Conservation (phyloP, 805 yeast genomes). For the Candida andamanensis region DNA sequence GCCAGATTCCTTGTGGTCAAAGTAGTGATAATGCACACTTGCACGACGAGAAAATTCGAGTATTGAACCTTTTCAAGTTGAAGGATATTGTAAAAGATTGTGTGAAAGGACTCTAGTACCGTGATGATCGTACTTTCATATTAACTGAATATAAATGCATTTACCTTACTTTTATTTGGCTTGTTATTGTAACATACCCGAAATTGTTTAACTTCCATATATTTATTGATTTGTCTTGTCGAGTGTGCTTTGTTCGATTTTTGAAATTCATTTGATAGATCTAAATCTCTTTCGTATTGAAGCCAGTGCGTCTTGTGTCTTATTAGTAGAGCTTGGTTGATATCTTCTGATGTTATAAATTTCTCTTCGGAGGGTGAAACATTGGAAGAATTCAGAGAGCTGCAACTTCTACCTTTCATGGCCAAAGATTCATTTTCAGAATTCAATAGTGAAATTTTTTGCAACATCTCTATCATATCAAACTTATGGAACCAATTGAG, state of each 20-base stretch:
- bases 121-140: background rate
- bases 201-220: constrained; percentile 8
- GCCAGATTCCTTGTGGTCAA: constrained; percentile 96
- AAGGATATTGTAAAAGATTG: constrained; percentile 57
- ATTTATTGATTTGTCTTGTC: constrained; percentile 18
- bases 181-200: constrained; percentile 24
- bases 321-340: constrained; percentile 1
- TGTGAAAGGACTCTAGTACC: constrained; percentile 27
- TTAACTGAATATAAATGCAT: constrained; percentile 3
- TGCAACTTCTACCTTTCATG: background rate
- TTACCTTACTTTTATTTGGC: constrained; percentile 6
- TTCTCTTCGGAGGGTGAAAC: background rate
- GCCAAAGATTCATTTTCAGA: constrained; percentile 1
- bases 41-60: constrained; percentile 77
- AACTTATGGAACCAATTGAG: constrained; percentile 11
- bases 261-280: constrained; percentile 9
- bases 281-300: constrained; percentile 27
- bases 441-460: constrained; percentile 2
- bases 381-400: too few species aligned
- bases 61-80: constrained; percentile 71
- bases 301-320: constrained; percentile 18
- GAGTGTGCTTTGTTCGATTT: constrained; percentile 14
- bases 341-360: constrained; percentile 1
- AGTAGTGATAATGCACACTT: constrained; percentile 92
- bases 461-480: constrained; percentile 7